These are phyloP conservation scores for Mycena sanguinolenta DNA, from an alignment of 768 basidiomycete genomes.

Conservation along the genomic window DNA sequence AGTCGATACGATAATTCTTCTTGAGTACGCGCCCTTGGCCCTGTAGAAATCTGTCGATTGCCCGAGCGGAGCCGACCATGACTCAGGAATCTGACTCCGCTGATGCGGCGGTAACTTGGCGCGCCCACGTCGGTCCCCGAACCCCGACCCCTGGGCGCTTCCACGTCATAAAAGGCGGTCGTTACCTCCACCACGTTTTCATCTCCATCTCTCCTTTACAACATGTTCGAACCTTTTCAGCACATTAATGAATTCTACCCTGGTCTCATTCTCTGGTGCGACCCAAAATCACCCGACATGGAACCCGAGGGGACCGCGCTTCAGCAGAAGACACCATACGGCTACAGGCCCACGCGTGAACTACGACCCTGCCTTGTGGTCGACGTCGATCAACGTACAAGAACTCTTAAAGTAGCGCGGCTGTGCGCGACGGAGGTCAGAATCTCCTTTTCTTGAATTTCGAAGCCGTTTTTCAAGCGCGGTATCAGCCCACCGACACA, in stretches of 20 bases:
- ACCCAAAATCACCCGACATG: constrained; percentile 26
- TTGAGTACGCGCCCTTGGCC: too few relatives aligned
- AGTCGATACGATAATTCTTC: too few relatives aligned
- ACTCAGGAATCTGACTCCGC: too few relatives aligned
- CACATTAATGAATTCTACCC: constrained; percentile 26
- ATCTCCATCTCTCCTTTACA: too few relatives aligned
- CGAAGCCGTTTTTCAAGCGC: neutral
- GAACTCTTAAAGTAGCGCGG: constrained; percentile 20
- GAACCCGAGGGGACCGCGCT: constrained; percentile 25
- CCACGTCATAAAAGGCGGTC: neutral
- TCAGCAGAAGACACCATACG: constrained; percentile 3
- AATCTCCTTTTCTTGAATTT: neutral
- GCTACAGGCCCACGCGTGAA: constrained; percentile 17
- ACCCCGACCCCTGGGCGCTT: too few relatives aligned
- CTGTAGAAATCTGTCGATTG: too few relatives aligned
- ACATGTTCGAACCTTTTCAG: constrained; percentile 33
- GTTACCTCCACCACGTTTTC: neutral
- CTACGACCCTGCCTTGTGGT: constrained; percentile 34
- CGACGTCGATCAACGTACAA: constrained; percentile 7
- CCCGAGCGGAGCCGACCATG: too few relatives aligned
- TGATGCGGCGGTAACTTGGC: too few relatives aligned
- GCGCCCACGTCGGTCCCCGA: too few relatives aligned
- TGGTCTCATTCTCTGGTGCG: constrained; percentile 47
- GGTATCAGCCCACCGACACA: constrained; percentile 28
- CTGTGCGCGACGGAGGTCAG: constrained; percentile 29